These are phyloP conservation scores for Sporothrix inflata DNA, from an alignment of 2,329 filamentous ascomycete species.

Conservation along the genomic window DNA sequence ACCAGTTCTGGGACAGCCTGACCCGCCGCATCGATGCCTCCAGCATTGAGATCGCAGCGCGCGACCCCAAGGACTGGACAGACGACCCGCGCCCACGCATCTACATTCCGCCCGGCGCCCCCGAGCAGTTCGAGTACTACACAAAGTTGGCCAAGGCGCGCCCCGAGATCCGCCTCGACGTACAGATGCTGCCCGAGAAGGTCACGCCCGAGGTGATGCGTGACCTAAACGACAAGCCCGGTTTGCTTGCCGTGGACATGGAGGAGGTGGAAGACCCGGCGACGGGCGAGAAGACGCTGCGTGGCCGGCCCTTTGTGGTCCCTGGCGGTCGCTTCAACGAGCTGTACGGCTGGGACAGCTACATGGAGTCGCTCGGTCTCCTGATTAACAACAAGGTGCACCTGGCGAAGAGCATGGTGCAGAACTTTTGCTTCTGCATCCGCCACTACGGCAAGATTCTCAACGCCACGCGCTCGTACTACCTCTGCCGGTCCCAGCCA, in stretches of 20 bases:
- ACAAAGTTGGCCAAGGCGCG: slow-evolving; percentile 73
- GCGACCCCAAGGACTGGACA: slow-evolving; percentile 95
- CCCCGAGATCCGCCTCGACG: slow-evolving; percentile 85
- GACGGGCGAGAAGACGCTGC: slow-evolving; percentile 71
- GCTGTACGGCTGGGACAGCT: slow-evolving; percentile 98
- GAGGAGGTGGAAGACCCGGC: slow-evolving; percentile 69
- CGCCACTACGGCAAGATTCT: slow-evolving; percentile 98
- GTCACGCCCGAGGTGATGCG: slow-evolving; percentile 82
- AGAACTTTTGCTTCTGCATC: slow-evolving; percentile 97
- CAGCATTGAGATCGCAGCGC: slow-evolving; percentile 81
- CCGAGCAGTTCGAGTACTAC: slow-evolving; percentile 91
- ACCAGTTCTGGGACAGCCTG: slow-evolving; percentile 90
- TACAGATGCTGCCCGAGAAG: slow-evolving; percentile 73
- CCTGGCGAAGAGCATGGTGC: slow-evolving; percentile 90
- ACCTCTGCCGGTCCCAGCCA: slow-evolving; percentile 89
- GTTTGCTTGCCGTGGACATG: slow-evolving; percentile 87
- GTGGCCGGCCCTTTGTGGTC: slow-evolving; percentile 92
- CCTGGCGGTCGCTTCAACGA: slow-evolving; percentile 98
- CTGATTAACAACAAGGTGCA: slow-evolving; percentile 83
- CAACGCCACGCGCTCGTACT: slow-evolving; percentile 96
- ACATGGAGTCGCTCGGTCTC: slow-evolving; percentile 94
- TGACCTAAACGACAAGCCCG: slow-evolving; percentile 83
- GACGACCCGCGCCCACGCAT: slow-evolving; percentile 85
- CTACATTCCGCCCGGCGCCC: slow-evolving; percentile 82
- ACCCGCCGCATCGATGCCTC: slow-evolving; percentile 89